Base-by-base conservation (phyloP, 23 red algal species). In the Porphyridium purpureum region DNA sequence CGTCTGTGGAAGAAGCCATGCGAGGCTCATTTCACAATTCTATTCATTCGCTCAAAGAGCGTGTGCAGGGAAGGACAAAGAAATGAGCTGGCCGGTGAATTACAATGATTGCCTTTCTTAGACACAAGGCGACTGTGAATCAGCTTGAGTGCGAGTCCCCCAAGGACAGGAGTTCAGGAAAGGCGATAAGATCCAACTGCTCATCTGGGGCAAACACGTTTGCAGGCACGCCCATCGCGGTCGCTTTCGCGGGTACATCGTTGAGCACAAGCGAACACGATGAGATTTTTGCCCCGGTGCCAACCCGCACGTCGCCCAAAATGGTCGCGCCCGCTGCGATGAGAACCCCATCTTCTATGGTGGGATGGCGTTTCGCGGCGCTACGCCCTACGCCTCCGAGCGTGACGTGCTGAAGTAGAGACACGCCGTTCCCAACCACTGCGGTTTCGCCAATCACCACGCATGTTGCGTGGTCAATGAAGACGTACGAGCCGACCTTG, bases 381-480 rank as follows among this genome's bases (percentile, higher is more conserved):
- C 64, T 94, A 28, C 63, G 81, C 2, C 88, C 88, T 5, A 61
- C 64, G 30, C 88, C 88, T 7, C 88, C 86, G 11, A 94, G 74
- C 28, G 88, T 94, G 27, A 94, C 88, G 17, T 85, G 78, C 53
- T 94, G 88, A 42, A 94, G 53, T 65, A 94, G 31, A 19, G 61
- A 71, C 23, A 80, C 75, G 55, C 84, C 66, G 54, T 84, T 53
- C 4, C 77, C 88, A 29, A 94, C 62, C 21, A 69, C 72, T n/a
- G 77, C 76, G 3, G 88, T 94, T 31, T 94, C 88, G 21, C 88
- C 88, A 49, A 94, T 84, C 15, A 94, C 88, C 27, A 94, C 58
- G 8, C 88, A 76, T 14, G 88, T 94, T 34, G 75, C 88, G 65
- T 94, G 88, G 59, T 94, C 88, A 14, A 85, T 17, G 44, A 94